Evolutionary conservation across 2,329 filamentous ascomycete genomes (phyloP), one percentile per base, ranked within the genome.

Genomic region (Ophidiomyces ophidiicola): DNA sequence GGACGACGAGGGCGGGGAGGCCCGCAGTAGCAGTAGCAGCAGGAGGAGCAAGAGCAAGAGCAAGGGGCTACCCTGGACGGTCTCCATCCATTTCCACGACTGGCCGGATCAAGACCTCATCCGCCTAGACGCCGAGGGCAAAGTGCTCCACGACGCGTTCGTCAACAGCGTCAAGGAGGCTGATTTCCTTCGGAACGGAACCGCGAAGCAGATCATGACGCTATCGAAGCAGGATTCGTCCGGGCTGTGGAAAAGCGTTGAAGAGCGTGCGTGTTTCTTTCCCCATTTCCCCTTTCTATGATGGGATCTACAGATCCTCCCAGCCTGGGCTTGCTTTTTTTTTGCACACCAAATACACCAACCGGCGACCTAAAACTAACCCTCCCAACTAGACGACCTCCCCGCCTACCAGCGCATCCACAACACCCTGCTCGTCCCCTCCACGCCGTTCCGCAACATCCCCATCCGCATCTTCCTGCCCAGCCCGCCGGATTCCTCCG

Each of bases 381-480:
- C 12, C 15, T 19, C 11, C 21, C n/a, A n/a, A n/a, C 26, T 44
- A 82, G 78, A 92, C 51, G 77, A 94, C 59, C 77, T 82, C 50
- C 49, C 66, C 6, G 67, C 78, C 28, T 96, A 82, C 62, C 72
- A 74, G 53, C 74, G 74, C 42, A 77, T 96, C 51, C 80, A 87
- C 55, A 74, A 70, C 46, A 80, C 78, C 46, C 72, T 94, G 2
- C 72, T 96, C 45, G 69, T 87, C 1, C 69, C 73, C 19, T 67
- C 84, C 1, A 65, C 67, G 14, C 77, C 78, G 12, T 71, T 94
- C 37, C 79, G 79, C 44, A 79, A 93, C 59, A 70, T 96, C n/a
- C 90, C 90, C 0, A 63, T 96, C 26, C 79, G 87, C 39, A 65
- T 96, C 39, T 98, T 94, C 60, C 76, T 96, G 34, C 82, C 81